Conservation (phyloP, 768 basidiomycete genomes). For the Suillus decipiens region DNA sequence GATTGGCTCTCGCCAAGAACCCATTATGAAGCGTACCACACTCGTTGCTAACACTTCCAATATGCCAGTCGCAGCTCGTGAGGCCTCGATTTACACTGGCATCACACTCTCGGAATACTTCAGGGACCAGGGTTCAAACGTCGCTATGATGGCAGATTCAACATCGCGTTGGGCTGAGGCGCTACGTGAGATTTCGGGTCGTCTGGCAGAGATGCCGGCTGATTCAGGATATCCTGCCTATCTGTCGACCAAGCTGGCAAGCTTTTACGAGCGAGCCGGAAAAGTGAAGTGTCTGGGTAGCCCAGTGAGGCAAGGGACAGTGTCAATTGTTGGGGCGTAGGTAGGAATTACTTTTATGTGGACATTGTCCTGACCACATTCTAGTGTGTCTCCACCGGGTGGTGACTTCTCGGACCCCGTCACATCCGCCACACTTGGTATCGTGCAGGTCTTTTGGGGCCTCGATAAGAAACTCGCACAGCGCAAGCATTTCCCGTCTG, state of each 20-base stretch:
- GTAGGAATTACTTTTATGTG: slow-evolving; percentile 35
- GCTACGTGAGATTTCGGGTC: slow-evolving; percentile 97
- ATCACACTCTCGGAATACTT: slow-evolving; percentile 99
- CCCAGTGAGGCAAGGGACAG: slow-evolving; percentile 85
- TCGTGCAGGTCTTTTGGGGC: slow-evolving; percentile 99
- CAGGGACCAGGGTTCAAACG: slow-evolving; percentile 97
- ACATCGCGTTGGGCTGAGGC: slow-evolving; percentile 99
- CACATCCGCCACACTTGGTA: slow-evolving; percentile 94
- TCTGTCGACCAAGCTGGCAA: slow-evolving; percentile 90
- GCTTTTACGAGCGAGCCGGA: slow-evolving; percentile 98
- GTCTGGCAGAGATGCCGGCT: slow-evolving; percentile 99
- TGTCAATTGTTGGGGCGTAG: slow-evolving; percentile 98
- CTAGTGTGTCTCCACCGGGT: slow-evolving; percentile 95
- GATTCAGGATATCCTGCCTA: slow-evolving; percentile 99
- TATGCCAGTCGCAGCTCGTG: slow-evolving; percentile 99
- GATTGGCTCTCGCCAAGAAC: slow-evolving; percentile 88
- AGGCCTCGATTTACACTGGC: slow-evolving; percentile 99
- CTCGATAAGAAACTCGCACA: slow-evolving; percentile 99
- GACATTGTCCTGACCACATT: slow-evolving; percentile 14
- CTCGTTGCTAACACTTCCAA: slow-evolving; percentile 99
- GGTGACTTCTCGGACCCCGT: slow-evolving; percentile 99
- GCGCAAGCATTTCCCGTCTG: slow-evolving; percentile 99
- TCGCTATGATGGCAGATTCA: slow-evolving; percentile 99
- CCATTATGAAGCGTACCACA: slow-evolving; percentile 99
- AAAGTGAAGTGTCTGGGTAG: slow-evolving; percentile 93